These are phyloP conservation scores for Scleromitrula shiraiana DNA, from an alignment of 2,329 filamentous ascomycete species.

Conservation along the genomic window DNA sequence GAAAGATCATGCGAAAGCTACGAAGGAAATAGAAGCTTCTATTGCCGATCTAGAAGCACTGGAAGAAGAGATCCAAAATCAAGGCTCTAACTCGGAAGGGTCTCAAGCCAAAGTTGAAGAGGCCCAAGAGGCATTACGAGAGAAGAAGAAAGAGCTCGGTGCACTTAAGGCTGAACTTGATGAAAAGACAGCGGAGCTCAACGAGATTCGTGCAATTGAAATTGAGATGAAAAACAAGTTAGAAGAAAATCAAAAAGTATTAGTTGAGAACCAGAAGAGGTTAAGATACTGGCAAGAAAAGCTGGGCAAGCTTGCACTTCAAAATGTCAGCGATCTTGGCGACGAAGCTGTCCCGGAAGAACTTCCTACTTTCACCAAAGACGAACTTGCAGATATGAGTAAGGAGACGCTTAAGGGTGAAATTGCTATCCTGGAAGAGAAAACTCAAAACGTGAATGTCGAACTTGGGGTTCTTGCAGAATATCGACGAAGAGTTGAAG, in stretches of 20 bases:
- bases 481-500: conserved; percentile 78
- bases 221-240: conserved; percentile 99
- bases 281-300: conserved; percentile 86
- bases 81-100: conserved; percentile 66
- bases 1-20: conserved; percentile 71
- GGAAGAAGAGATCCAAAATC: conserved; percentile 68
- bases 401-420: conserved; percentile 60
- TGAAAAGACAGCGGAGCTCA: conserved; percentile 75
- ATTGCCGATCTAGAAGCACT: conserved; percentile 67
- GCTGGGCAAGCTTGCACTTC: conserved; percentile 71
- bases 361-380: conserved; percentile 69
- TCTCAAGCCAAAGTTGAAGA: conserved; percentile 69
- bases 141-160: conserved; percentile 73
- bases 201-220: conserved; percentile 79
- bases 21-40: conserved; percentile 68
- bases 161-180: conserved; percentile 79
- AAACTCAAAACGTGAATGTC: conserved; percentile 77
- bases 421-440: conserved; percentile 61
- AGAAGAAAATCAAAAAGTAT: conserved; percentile 87
- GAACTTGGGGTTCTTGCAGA: conserved; percentile 84
- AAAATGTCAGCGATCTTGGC: conserved; percentile 68
- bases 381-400: conserved; percentile 56
- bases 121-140: conserved; percentile 67
- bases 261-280: conserved; percentile 78
- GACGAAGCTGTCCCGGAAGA: conserved; percentile 46